Base-by-base conservation (phyloP, 2,329 filamentous ascomycete genomes). In the Xylariales sp. region DNA sequence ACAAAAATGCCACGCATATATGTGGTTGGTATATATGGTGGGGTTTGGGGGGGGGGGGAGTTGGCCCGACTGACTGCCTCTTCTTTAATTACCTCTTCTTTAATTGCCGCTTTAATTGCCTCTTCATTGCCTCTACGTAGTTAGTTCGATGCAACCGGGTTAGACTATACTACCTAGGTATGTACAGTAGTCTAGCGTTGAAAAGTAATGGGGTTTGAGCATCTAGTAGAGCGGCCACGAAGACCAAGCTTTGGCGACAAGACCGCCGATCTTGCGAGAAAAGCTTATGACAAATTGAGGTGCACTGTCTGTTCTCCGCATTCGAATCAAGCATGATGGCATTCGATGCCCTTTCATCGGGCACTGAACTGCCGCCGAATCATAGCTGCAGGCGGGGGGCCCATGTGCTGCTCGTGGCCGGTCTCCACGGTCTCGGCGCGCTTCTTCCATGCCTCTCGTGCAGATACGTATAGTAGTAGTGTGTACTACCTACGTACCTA, bases 191-290 rank as follows among this genome's bases (percentile, higher is more conserved):
- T 3, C 23, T 23, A 23, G 23, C 23, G 23, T 23, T 23, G 23
- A 23, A 23, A 23, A 23, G 23, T 23, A 23, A 23, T 23, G 23
- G 23, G 23, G 23, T 23, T 23, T 23, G 23, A 23, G 23, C 23
- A 23, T 23, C 23, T 23, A 23, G 23, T 23, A 23, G 23, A 23
- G 23, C 48, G 39, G 39, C 1, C 9, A 12, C 6, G 58, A 18
- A 34, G 54, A 46, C 46, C 68, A 69, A 69, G 67, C 67, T 69
- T 69, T 69, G 28, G 53, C 50, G 67, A 63, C 67, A 64, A 69
- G 67, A 64, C 67, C 52, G 61, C 60, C 64, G 65, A 69, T 67
- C 64, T 60, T 61, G 46, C 67, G 66, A 61, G 59, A 41, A 59
- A 62, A 60, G 62, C 65, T 60, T 65, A 63, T 68, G 65, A 69